Evolutionary conservation across 805 yeast species (phyloP), one percentile per base, ranked within the genome.

Genomic region (Cyberlindnera amylophila): DNA sequence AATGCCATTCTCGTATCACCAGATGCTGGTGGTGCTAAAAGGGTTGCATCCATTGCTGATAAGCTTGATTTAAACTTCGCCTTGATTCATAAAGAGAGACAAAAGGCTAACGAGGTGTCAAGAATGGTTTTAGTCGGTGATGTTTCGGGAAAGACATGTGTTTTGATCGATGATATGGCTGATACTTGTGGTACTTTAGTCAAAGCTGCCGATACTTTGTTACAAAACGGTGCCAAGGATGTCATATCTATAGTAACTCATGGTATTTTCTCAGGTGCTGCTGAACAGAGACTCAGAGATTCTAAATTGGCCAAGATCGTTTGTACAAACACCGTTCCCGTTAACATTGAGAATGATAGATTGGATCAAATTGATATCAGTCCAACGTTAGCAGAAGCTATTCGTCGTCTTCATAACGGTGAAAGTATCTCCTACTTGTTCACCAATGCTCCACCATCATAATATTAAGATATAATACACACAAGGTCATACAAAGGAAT

Each of bases 21-120:
- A 3, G 99, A 91, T 68, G 99, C 99, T 3, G 99, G 99, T 55
- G 99, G 99, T 46, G 98, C 98, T 41, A 91, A 91, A 65, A 77
- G 99, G 52, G 99, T 90, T 21, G 98, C 98, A 2, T 81, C 90
- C 5, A 70, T 91, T 39, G 98, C 98, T 12, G 98, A 91, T 58
- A 79, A 85, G 55, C 71, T 93, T 51, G 98, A 93, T 57, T 75
- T 91, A 54, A 88, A 85, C 62, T 91, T 91, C 67, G 98, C 99
- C 1, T 77, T 91, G 61, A 93, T 91, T 56, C 99, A 91, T 69
- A 91, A 91, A 64, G 99, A 91, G 69, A 79, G 99, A 60, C 91
- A 87, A 37, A 79, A 84, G 58, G 97, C 98, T 37, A 91, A 91
- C 61, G 98, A 91, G 67, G 96, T 91, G 10, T 82, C 93, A 14